Evolutionary conservation across 257 asterid species (phyloP).

Genomic region (Verbena officinalis): DNA sequence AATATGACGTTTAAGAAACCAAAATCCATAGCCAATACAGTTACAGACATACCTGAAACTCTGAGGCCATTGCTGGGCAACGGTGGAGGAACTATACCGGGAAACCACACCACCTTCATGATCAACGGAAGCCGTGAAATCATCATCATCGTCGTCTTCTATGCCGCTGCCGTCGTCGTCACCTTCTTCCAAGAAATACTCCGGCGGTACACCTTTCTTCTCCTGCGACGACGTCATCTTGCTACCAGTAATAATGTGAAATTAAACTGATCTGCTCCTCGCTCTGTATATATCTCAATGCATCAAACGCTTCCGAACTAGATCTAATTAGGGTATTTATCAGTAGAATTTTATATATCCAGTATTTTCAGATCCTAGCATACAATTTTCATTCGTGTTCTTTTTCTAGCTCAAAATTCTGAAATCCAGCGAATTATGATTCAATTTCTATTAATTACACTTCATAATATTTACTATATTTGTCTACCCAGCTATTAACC

Average conservation of each 20-base stretch:
- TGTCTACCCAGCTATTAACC: too few species aligned
- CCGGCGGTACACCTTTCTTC: conserved; percentile 31
- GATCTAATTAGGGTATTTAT: too few species aligned
- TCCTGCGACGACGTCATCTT: conserved; percentile 52
- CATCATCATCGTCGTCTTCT: conserved; percentile 41
- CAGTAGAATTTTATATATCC: too few species aligned
- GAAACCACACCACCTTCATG: conserved; percentile 32
- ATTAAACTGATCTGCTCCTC: background rate
- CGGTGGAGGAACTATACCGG: conserved; percentile 42
- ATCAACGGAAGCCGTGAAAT: conserved; percentile 3
- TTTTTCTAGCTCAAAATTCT: too few species aligned
- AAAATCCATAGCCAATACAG: background rate
- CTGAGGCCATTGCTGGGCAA: conserved; percentile 92
- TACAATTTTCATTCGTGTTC: too few species aligned
- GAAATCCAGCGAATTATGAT: too few species aligned
- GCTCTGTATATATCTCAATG: background rate
- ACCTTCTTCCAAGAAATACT: conserved; percentile 48
- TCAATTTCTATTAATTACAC: too few species aligned
- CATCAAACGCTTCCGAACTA: background rate
- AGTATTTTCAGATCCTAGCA: too few species aligned
- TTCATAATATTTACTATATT: too few species aligned
- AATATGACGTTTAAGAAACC: background rate
- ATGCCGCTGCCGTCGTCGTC: conserved; percentile 28
- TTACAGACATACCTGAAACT: conserved; percentile 80
- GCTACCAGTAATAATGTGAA: background rate